A percentile compares a stretch with the other conserved stretches of the same genome.
Conservation (phyloP, 371 early-diverging fungal species). For the Caulochytrium protostelioides region DNA sequence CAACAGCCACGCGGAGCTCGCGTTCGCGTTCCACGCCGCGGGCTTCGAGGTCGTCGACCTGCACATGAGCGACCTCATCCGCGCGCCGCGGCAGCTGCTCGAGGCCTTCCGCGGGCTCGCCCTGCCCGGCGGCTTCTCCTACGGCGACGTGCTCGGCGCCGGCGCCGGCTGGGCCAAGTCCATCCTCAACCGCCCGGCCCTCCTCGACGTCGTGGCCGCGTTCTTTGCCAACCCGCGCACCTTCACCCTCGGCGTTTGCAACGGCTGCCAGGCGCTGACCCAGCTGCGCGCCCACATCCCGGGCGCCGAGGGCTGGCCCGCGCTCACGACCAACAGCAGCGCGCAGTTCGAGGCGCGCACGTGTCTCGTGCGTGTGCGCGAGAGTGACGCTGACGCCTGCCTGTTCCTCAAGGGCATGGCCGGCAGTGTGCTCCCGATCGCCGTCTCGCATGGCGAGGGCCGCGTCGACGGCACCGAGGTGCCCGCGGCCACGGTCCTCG, state of each 20-base stretch:
- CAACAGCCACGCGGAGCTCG: constrained; percentile 83
- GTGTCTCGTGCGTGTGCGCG: constrained; percentile 45
- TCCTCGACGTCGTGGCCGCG: constrained; percentile 44
- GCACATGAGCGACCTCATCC: constrained; percentile 83
- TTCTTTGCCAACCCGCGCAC: constrained; percentile 74
- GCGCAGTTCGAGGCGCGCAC: constrained; percentile 87
- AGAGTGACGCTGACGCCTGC: constrained; percentile 10
- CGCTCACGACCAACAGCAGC: constrained; percentile 64
- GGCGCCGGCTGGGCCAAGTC: constrained; percentile 92
- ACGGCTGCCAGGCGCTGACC: constrained; percentile 90
- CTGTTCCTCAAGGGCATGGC: constrained; percentile 74
- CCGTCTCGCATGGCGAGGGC: constrained; percentile 93
- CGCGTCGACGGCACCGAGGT: constrained; percentile 34
- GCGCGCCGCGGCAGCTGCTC: constrained; percentile 26
- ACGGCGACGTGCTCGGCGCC: constrained; percentile 93
- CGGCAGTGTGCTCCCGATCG: constrained; percentile 76
- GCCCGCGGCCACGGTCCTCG: constrained; percentile 21
- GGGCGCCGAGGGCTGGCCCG: constrained; percentile 52
- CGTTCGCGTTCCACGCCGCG: constrained; percentile 70
- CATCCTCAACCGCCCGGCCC: constrained; percentile 43
- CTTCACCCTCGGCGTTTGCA: constrained; percentile 87
- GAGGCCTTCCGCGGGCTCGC: constrained; percentile 64
- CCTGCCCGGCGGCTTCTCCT: constrained; percentile 90
- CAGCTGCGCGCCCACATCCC: constrained; percentile 56
- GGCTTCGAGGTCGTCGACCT: constrained; percentile 84